Conservation (phyloP, 139 green algal genomes). For the Closterium sp. region DNA sequence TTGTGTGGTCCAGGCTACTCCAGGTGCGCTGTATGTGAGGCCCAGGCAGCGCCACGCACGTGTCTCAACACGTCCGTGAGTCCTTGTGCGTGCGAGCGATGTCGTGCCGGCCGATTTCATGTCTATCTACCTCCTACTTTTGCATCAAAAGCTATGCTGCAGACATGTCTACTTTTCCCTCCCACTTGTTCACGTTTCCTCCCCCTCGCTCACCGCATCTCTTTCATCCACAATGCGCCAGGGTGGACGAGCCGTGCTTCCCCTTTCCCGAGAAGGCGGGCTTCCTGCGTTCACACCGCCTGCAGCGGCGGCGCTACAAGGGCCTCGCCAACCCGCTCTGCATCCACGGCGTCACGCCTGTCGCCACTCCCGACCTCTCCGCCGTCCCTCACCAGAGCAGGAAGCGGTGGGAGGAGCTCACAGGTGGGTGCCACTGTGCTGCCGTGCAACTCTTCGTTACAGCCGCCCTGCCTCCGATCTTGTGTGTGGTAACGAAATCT, state of each 20-base stretch:
- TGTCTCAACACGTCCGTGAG: no score
- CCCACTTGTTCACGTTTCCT: background rate
- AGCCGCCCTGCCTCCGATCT: no score
- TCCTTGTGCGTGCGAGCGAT: no score
- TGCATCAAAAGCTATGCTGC: no score
- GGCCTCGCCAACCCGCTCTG: conserved; percentile 29
- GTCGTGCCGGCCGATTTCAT: no score
- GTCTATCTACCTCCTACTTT: no score
- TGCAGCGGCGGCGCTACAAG: conserved; percentile 30
- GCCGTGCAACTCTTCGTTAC: no score
- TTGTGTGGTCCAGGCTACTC: no score
- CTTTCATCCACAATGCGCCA: background rate
- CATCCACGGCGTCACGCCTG: conserved; percentile 19
- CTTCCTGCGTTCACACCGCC: conserved; percentile 6
- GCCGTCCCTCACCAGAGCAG: background rate
- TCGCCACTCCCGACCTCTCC: background rate
- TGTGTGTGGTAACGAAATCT: no score
- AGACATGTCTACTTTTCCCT: no score
- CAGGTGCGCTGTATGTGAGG: no score
- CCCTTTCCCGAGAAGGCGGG: conserved; percentile 12
- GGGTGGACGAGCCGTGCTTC: conserved; percentile 16
- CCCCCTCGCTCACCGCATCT: background rate
- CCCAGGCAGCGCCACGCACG: no score
- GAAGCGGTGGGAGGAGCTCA: conserved; percentile 5
- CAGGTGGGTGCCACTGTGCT: background rate